Conservation (phyloP, 1,139 yeast species). For the Zygoascus meyerae region DNA sequence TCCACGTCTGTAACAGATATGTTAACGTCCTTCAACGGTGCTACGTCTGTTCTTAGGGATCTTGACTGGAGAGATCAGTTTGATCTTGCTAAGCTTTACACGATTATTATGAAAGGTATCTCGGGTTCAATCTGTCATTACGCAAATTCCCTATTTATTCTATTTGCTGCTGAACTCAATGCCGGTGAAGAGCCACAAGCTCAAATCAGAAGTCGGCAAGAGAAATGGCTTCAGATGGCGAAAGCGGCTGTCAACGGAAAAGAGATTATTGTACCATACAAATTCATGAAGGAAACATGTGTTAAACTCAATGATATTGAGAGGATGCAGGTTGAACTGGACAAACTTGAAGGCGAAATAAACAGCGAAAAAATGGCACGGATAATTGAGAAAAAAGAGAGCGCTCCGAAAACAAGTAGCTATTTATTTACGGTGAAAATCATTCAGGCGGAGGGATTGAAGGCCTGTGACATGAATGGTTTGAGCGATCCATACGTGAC, state of each 20-base stretch:
- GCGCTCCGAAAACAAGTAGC: constrained; percentile 32
- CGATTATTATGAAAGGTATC: constrained; percentile 53
- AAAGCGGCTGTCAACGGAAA: constrained; percentile 39
- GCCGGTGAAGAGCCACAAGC: constrained; percentile 29
- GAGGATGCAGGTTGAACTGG: constrained; percentile 52
- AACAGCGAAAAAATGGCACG: constrained; percentile 58
- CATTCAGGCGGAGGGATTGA: constrained; percentile 65
- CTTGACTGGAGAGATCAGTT: constrained; percentile 58
- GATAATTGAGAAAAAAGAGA: constrained; percentile 34
- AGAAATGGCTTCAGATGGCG: constrained; percentile 38
- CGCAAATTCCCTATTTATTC: constrained; percentile 42
- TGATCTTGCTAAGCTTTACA: constrained; percentile 56
- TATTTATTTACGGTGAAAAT: constrained; percentile 64
- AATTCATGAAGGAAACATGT: constrained; percentile 61
- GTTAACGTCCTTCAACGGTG: constrained; percentile 57
- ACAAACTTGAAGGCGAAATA: constrained; percentile 53
- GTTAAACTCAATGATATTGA: constrained; percentile 70
- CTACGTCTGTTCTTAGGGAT: constrained; percentile 47
- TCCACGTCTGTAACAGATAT: constrained; percentile 63
- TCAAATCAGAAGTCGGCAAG: constrained; percentile 26
- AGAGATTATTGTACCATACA: constrained; percentile 43
- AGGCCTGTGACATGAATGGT: constrained; percentile 47
- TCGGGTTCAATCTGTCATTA: constrained; percentile 57
- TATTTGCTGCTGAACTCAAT: constrained; percentile 44
- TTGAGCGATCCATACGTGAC: constrained; percentile 64